These are phyloP conservation scores for Gremmenia infestans DNA, from an alignment of 2,329 filamentous ascomycete genomes.

Conservation along the genomic window DNA sequence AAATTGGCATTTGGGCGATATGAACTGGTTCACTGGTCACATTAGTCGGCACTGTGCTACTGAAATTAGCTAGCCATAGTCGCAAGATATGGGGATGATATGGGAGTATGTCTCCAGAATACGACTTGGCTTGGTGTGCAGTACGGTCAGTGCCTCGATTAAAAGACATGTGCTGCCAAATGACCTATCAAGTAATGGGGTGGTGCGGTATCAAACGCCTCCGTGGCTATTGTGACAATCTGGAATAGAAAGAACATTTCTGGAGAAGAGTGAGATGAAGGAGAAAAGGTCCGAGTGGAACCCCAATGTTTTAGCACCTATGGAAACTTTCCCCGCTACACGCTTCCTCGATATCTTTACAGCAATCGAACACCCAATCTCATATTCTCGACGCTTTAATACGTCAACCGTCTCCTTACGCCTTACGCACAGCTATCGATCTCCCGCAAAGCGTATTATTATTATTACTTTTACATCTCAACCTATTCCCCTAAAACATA, in stretches of 20 bases:
- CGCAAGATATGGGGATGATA: no score
- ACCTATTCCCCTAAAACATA: background rate
- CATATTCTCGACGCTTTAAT: background rate
- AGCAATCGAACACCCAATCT: background rate
- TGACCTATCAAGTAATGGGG: background rate
- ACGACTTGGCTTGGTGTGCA: no score
- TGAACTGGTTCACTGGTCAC: no score
- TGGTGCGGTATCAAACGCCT: background rate
- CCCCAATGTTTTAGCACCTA: background rate
- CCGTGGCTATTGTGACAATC: background rate
- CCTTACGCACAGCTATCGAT: background rate
- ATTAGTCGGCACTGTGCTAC: no score
- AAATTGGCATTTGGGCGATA: background rate
- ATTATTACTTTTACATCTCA: background rate
- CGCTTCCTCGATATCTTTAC: background rate
- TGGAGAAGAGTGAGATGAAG: background rate
- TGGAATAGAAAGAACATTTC: background rate
- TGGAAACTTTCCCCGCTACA: background rate
- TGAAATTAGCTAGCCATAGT: no score
- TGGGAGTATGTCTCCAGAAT: no score
- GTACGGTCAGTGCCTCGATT: no score
- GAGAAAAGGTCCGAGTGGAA: background rate
- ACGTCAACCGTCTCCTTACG: background rate
- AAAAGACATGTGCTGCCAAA: no score
- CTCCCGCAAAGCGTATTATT: background rate